Conservation (phyloP, 352 stramenopile genomes). For the Albugo laibachii region DNA sequence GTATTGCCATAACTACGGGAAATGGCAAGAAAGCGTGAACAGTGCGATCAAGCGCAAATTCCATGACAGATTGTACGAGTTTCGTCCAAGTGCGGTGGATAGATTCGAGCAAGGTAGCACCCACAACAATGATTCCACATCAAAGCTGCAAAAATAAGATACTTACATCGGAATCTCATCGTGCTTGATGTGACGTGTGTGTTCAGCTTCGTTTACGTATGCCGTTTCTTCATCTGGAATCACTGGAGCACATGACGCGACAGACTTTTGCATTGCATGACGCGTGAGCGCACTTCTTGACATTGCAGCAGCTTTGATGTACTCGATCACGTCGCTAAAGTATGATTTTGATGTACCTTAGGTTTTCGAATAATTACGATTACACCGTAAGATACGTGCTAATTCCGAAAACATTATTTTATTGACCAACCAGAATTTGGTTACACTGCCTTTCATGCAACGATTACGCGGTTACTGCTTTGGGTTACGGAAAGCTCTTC, state of each 20-base stretch:
- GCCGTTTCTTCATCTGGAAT: conserved; percentile 2
- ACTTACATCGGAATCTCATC: conserved; percentile 58
- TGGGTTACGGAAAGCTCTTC: conserved; percentile 16
- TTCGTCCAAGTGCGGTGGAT: too few relatives aligned
- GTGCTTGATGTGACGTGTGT: conserved; percentile 36
- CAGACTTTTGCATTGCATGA: conserved; percentile 35
- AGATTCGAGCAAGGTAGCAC: too few relatives aligned
- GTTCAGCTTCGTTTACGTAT: conserved; percentile 3
- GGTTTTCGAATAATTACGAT: too few relatives aligned
- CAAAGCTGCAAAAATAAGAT: conserved; percentile 1
- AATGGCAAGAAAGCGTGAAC: background rate
- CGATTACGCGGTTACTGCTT: conserved; percentile 1
- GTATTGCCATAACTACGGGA: conserved; percentile 58
- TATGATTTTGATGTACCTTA: too few relatives aligned
- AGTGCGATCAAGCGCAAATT: background rate
- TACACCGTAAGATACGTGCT: too few relatives aligned
- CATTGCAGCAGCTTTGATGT: conserved; percentile 12
- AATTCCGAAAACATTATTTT: too few relatives aligned
- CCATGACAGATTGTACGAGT: too few relatives aligned
- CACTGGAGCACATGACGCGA: conserved; percentile 18
- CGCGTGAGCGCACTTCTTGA: conserved; percentile 55
- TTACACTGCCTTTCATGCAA: too few relatives aligned
- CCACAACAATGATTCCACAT: background rate
- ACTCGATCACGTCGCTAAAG: too few relatives aligned
- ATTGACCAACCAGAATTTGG: too few relatives aligned